phyloP scores from a whole-genome alignment of 2,329 filamentous ascomycete genomes.

The Thielaviopsis musarum region DNA sequence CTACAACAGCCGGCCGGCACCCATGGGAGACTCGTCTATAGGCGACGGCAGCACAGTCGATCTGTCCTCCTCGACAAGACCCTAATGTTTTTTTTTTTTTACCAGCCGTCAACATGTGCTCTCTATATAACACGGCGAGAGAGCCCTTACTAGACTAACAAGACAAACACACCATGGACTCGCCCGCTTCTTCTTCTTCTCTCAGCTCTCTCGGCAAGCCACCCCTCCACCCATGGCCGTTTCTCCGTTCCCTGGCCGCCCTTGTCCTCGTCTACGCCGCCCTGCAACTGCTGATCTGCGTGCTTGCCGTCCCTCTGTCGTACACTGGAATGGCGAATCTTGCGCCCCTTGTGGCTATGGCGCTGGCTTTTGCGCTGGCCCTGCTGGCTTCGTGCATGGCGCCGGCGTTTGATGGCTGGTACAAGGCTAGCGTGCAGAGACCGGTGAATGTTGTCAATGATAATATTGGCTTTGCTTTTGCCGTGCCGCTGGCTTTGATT shows the following conservation, averaged over 20 bases:
- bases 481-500: constrained; percentile 31
- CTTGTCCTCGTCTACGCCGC: constrained; percentile 19
- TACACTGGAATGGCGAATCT: constrained; percentile 16
- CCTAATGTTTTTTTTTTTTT: too few relatives aligned
- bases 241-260: neutral
- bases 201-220: too few relatives aligned
- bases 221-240: too few relatives aligned
- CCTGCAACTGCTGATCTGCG: constrained; percentile 30
- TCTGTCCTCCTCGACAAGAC: too few relatives aligned
- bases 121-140: too few relatives aligned
- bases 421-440: constrained; percentile 15
- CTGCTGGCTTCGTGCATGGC: constrained; percentile 3
- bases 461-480: constrained; percentile 34
- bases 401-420: constrained; percentile 16
- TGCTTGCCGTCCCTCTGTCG: constrained; percentile 22
- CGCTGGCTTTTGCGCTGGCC: neutral
- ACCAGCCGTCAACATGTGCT: too few relatives aligned
- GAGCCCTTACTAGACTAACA: too few relatives aligned
- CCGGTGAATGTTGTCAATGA: constrained; percentile 22
- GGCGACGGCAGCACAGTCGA: too few relatives aligned
- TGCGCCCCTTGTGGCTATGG: neutral
- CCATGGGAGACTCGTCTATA: too few relatives aligned
- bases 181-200: too few relatives aligned
- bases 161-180: too few relatives aligned
- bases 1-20: too few relatives aligned